A percentile compares a stretch with the other conserved stretches of the same genome.
These are phyloP conservation scores for Hemisphaericaspora xylofermentans DNA, from an alignment of 1,139 yeast genomes.

Conservation along the genomic window DNA sequence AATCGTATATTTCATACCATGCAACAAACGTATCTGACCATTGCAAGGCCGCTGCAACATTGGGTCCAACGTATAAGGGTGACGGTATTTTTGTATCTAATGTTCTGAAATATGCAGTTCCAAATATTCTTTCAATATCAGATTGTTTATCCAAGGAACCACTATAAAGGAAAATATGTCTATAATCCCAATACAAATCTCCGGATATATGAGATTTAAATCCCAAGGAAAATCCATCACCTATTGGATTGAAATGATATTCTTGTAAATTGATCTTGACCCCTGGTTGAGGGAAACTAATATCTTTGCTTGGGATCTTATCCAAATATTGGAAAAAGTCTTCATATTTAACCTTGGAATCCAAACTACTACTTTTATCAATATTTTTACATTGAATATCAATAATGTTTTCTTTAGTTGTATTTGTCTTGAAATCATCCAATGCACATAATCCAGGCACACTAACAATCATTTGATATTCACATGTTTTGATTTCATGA, in stretches of 20 bases:
- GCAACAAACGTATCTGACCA: constrained; percentile 37
- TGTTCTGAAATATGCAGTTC: constrained; percentile 20
- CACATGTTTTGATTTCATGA: constrained; percentile 70
- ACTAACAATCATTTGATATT: constrained; percentile 60
- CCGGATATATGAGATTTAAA: constrained; percentile 17
- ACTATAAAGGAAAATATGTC: constrained; percentile 28
- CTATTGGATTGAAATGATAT: constrained; percentile 27
- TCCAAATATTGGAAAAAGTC: constrained; percentile 14
- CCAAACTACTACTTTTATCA: constrained; percentile 15
- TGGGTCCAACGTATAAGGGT: constrained; percentile 20
- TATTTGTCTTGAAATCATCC: constrained; percentile 46
- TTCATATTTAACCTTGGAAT: constrained; percentile 10
- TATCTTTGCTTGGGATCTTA: constrained; percentile 10
- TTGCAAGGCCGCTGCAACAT: constrained; percentile 17
- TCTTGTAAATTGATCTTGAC: constrained; percentile 28
- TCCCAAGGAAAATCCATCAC: constrained; percentile 34
- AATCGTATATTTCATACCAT: constrained; percentile 41
- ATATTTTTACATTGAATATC: constrained; percentile 45
- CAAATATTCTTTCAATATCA: constrained; percentile 22
- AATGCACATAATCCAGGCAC: constrained; percentile 60
- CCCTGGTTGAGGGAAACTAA: constrained; percentile 12
- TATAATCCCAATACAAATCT: constrained; percentile 20
- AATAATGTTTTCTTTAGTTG: constrained; percentile 31
- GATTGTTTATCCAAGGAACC: constrained; percentile 16
- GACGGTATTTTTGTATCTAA: constrained; percentile 30